These are phyloP conservation scores for Aspergillus pseudoglaucus DNA, from an alignment of 2,329 filamentous ascomycete genomes.

Conservation along the genomic window DNA sequence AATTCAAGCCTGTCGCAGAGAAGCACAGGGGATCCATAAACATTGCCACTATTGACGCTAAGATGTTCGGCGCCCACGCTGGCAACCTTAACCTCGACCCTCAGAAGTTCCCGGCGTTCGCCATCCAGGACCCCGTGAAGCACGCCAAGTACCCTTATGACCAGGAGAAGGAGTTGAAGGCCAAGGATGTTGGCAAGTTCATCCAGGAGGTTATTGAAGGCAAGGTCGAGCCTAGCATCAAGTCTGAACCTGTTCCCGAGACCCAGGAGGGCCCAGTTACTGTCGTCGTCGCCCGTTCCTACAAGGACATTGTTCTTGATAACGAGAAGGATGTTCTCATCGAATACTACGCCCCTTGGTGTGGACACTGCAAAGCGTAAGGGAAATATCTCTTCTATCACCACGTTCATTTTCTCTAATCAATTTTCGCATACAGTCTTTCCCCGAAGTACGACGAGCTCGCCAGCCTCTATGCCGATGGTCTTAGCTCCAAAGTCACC, in stretches of 20 bases:
- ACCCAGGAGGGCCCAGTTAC: constrained; percentile 83
- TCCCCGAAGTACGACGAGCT: constrained; percentile 64
- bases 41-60: constrained; percentile 96
- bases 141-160: constrained; percentile 97
- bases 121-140: constrained; percentile 91
- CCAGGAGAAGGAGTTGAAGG: constrained; percentile 70
- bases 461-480: constrained; percentile 49
- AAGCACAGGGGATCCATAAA: constrained; percentile 92
- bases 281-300: constrained; percentile 87
- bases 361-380: constrained; percentile 63
- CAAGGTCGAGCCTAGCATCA: constrained; percentile 92
- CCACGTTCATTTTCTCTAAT: constrained; percentile 2
- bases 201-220: constrained; percentile 77
- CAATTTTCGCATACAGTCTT: constrained; percentile 35
- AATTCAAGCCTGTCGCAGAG: constrained; percentile 79
- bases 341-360: constrained; percentile 94
- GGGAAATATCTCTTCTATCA: constrained; percentile 13
- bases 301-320: constrained; percentile 84
- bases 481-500: constrained; percentile 53
- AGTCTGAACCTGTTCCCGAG: constrained; percentile 95
- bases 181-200: constrained; percentile 69
- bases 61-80: constrained; percentile 87
- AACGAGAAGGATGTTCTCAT: constrained; percentile 94
- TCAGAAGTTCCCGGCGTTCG: constrained; percentile 93
- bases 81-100: constrained; percentile 95